These are phyloP conservation scores for Pinus taeda DNA, from an alignment of 75 land plant genomes.

Conservation along the genomic window DNA sequence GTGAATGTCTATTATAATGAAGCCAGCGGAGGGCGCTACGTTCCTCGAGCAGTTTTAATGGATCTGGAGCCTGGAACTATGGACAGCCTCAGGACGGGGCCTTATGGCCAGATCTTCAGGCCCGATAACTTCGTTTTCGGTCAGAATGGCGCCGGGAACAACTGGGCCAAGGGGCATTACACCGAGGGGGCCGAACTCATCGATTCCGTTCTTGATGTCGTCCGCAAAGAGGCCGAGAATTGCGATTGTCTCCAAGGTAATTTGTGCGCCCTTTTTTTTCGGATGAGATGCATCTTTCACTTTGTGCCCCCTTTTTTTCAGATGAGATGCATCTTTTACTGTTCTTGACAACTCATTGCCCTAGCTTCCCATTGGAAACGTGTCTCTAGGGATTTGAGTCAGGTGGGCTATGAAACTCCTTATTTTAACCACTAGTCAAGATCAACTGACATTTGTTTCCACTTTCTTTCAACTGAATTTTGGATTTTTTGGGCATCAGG, in stretches of 20 bases:
- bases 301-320: not conserved
- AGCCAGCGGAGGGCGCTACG: conserved; percentile 28
- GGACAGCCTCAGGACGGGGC: conserved; percentile 32
- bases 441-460: too few relatives aligned
- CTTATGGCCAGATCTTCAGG: conserved; percentile 41
- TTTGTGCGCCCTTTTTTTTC: not conserved
- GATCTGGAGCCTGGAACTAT: conserved; percentile 39
- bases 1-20: conserved; percentile 30
- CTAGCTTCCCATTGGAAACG: not conserved
- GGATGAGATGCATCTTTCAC: too few relatives aligned
- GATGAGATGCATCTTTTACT: too few relatives aligned
- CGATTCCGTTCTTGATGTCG: conserved; percentile 55
- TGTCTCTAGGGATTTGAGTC: not conserved
- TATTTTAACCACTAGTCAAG: too few relatives aligned
- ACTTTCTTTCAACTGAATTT: too few relatives aligned
- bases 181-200: conserved; percentile 65
- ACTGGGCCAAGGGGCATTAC: conserved; percentile 54
- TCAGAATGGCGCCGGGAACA: conserved; percentile 48
- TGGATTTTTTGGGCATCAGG: too few relatives aligned
- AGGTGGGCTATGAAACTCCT: not conserved
- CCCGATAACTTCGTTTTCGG: conserved; percentile 50
- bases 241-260: conserved; percentile 55
- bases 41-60: conserved; percentile 25
- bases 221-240: conserved; percentile 43
- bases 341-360: too few relatives aligned